Evolutionary conservation across 768 basidiomycete species (phyloP).

Genomic region (Porphyrellus cyaneotinctus): DNA sequence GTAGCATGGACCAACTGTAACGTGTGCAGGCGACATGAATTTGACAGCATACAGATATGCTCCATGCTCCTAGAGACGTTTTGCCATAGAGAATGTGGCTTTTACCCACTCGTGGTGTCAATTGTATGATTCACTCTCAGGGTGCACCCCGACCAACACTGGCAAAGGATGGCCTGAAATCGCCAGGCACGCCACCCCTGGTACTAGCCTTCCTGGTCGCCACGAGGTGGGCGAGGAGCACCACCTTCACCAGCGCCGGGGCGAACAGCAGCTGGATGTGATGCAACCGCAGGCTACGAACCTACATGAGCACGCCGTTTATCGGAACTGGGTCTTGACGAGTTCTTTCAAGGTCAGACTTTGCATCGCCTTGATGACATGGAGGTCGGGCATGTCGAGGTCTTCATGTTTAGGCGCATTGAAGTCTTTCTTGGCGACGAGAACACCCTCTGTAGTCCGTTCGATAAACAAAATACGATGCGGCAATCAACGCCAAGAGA

Average conservation of each 20-base stretch:
- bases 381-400: slow-evolving; percentile 63
- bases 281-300: slow-evolving; percentile 77
- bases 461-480: no score
- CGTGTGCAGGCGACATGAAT: no score
- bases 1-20: no score
- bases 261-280: slow-evolving; percentile 75
- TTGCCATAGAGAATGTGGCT: no score
- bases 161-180: slow-evolving; percentile 85
- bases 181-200: slow-evolving; percentile 81
- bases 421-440: slow-evolving; percentile 99
- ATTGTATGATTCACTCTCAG: slow-evolving; percentile 44
- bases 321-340: slow-evolving; percentile 52
- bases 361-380: slow-evolving; percentile 69
- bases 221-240: slow-evolving; percentile 85
- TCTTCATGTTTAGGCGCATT: slow-evolving; percentile 97
- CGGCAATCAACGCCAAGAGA: no score
- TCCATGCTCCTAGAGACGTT: no score
- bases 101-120: neutral
- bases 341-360: slow-evolving; percentile 45
- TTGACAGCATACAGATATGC: no score
- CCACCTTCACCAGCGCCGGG: slow-evolving; percentile 68
- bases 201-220: slow-evolving; percentile 89
- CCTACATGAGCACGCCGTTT: neutral
- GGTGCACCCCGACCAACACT: slow-evolving; percentile 88
- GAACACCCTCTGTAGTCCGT: slow-evolving; percentile 75